phyloP scores from a whole-genome alignment of 768 basidiomycete species.

The Steccherinum ochraceum region DNA sequence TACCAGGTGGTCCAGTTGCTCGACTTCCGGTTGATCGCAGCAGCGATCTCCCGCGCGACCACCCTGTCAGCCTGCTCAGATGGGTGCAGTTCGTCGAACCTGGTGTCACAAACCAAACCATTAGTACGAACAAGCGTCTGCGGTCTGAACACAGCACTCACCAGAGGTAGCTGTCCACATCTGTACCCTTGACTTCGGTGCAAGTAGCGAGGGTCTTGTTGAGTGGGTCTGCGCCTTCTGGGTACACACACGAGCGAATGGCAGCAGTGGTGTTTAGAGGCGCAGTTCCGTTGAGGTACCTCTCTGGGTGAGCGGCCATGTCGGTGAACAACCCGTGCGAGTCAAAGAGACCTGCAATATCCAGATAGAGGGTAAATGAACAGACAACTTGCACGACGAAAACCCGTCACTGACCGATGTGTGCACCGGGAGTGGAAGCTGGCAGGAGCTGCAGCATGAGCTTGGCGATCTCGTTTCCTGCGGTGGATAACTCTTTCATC shows the following conservation, averaged over 20 bases:
- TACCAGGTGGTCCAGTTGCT: conserved; percentile 48
- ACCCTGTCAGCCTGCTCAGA: conserved; percentile 53
- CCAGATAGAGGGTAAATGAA: not conserved
- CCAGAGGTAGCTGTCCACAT: conserved; percentile 57
- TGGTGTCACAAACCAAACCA: too few species aligned
- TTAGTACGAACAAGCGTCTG: not conserved
- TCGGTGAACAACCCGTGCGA: conserved; percentile 55
- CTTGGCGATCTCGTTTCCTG: conserved; percentile 45
- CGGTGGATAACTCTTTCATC: conserved; percentile 36
- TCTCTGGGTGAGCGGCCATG: conserved; percentile 42
- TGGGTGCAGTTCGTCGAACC: conserved; percentile 55
- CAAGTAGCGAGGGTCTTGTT: conserved; percentile 31
- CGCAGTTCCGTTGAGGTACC: conserved; percentile 57
- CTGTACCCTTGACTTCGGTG: conserved; percentile 34
- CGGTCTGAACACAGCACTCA: conserved; percentile 19
- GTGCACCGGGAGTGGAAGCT: conserved; percentile 28
- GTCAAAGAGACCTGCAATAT: conserved; percentile 36
- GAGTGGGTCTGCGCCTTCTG: too few species aligned
- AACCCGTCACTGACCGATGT: conserved; percentile 51
- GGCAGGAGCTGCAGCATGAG: conserved; percentile 29
- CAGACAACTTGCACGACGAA: not conserved
- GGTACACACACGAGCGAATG: conserved; percentile 42
- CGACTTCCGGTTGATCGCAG: conserved; percentile 36
- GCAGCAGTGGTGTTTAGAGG: conserved; percentile 53
- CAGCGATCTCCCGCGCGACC: conserved; percentile 46